Base-by-base conservation (phyloP, 805 yeast species). In the Candida succiphila region DNA sequence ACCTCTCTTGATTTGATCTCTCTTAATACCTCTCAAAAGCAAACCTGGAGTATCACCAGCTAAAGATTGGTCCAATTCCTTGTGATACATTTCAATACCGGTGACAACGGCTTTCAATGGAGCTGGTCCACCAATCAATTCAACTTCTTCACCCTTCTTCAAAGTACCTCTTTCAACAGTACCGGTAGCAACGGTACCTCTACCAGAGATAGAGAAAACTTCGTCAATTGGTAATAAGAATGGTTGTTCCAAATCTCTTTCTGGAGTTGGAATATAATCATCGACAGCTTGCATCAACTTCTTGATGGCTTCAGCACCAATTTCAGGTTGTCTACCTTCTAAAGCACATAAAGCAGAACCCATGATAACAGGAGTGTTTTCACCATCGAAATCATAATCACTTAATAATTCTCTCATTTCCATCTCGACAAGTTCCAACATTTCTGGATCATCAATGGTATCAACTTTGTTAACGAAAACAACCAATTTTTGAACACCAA, bases 21-120 rank as follows among this genome's bases (percentile, higher is more conserved):
- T 86, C 78, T 87, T 88, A 61, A 89, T 76, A 75, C 97, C 97
- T 75, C 98, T 87, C 61, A 92, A 74, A 61, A 92, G 71, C 51
- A 92, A 77, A 67, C 98, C 98, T 60, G 95, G 94, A 65, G 94
- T 92, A 69, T 92, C 98, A 73, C 98, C 98, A 56, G 96, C 98
- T 79, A 82, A 82, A 47, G 97, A 97, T 53, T 78, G 73, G 67
- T 88, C 97, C 54, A 92, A 78, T 63, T 92, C 97, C 75, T 92
- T 92, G 78, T 87, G 88, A 79, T 92, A 92, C 96, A 88, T 89
- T 75, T 92, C 98, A 56, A 92, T 86, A 67, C 97, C 97, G 37
- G 98, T 92, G 44, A 88, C 96, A 43, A 82, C 85, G 51, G 96
- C 78, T 78, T 87, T 89, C 63, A 84, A 61, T 46, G 94, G 89